These are phyloP conservation scores for Fragaria vesca DNA, from an alignment of 306 rosid species.

Conservation along the genomic window DNA sequence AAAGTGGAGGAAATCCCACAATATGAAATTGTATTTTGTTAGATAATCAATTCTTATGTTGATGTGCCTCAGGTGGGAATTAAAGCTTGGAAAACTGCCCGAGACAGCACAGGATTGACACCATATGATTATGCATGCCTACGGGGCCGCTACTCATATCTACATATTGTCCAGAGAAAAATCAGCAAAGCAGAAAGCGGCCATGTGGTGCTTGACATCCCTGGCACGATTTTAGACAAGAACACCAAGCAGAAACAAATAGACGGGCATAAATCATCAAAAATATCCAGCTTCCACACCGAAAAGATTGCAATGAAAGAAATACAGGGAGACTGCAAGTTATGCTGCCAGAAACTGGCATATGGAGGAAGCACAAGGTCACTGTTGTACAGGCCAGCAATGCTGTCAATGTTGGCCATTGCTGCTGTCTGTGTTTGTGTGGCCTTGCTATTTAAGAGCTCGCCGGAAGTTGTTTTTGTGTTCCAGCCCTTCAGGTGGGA, in stretches of 20 bases:
- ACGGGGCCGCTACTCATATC: constrained; percentile 56
- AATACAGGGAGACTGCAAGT: constrained; percentile 33
- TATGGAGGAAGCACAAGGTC: constrained; percentile 46
- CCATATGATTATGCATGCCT: constrained; percentile 71
- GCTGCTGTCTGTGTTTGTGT: constrained; percentile 90
- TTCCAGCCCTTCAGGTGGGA: constrained; percentile 89
- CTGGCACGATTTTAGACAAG: constrained; percentile 38
- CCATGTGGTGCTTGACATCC: constrained; percentile 72
- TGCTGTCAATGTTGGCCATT: constrained; percentile 81
- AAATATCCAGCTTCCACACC: constrained; percentile 48
- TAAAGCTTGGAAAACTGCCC: constrained; percentile 74
- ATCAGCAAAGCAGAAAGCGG: constrained; percentile 35
- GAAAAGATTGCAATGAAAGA: constrained; percentile 35
- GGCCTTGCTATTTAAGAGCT: constrained; percentile 85
- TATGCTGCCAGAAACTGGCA: constrained; percentile 46
- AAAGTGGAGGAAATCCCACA: neutral
- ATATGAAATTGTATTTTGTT: neutral
- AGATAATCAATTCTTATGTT: constrained; percentile 8
- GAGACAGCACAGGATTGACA: constrained; percentile 62
- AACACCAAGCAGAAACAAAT: constrained; percentile 40
- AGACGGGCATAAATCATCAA: constrained; percentile 33
- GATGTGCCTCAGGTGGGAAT: constrained; percentile 64
- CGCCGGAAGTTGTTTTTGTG: constrained; percentile 59
- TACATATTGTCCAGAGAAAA: constrained; percentile 65
- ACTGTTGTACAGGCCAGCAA: constrained; percentile 65